phyloP scores from a whole-genome alignment of 352 stramenopile genomes.

The Globisporangium irregulare region DNA sequence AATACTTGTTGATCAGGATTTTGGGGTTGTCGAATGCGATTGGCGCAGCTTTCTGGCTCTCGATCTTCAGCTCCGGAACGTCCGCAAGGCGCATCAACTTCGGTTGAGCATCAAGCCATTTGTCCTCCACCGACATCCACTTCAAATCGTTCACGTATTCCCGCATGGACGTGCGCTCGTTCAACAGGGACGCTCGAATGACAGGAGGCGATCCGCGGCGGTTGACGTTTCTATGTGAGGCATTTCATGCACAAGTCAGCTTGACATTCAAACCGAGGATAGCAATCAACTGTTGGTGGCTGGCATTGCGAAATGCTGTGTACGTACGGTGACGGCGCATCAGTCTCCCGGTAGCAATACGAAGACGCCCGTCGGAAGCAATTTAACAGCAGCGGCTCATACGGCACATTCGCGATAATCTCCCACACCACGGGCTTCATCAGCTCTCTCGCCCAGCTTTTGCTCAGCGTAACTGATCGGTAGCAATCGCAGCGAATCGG shows the following conservation, averaged over 20 bases:
- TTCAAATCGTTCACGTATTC: slow-evolving; percentile 86
- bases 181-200: slow-evolving; percentile 79
- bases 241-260: not conserved
- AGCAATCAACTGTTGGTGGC: not conserved
- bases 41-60: slow-evolving; percentile 45
- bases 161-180: slow-evolving; percentile 81
- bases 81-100: slow-evolving; percentile 40
- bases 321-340: slow-evolving; percentile 80
- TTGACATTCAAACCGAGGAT: not conserved
- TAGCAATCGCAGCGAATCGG: not conserved
- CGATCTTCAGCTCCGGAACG: slow-evolving; percentile 53
- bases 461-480: slow-evolving; percentile 58
- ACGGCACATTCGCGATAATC: slow-evolving; percentile 71
- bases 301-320: not conserved
- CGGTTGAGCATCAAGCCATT: slow-evolving; percentile 59
- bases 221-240: slow-evolving; percentile 76
- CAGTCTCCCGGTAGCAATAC: slow-evolving; percentile 86
- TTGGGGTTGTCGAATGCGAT: slow-evolving; percentile 64
- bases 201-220: slow-evolving; percentile 77
- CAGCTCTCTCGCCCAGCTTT: slow-evolving; percentile 73
- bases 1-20: slow-evolving; percentile 64
- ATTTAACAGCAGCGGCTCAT: slow-evolving; percentile 72
- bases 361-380: slow-evolving; percentile 82
- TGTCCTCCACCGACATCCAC: slow-evolving; percentile 65
- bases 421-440: slow-evolving; percentile 84